Evolutionary conservation across 2,329 filamentous ascomycete species (phyloP), one percentile per base, ranked within the genome.

Genomic region (Sclerotiophoma versabilis): DNA sequence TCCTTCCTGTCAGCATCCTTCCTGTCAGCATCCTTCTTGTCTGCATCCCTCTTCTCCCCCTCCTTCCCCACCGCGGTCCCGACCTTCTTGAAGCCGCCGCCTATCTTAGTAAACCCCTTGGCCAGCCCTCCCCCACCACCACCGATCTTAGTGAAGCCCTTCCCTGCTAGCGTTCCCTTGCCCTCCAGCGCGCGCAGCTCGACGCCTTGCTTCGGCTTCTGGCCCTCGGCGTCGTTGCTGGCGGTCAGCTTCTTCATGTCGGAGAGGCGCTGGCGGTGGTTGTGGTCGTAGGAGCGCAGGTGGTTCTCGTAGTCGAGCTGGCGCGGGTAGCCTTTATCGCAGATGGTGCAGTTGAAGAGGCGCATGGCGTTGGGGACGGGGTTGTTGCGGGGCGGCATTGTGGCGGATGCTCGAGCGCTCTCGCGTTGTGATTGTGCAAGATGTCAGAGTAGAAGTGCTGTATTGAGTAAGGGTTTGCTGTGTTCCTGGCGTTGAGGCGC

Each of bases 271-370:
- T 78, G 64, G 37, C 63, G 64, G 77, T 99, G 95, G 66, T 91
- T 90, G 77, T 99, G 95, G 72, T 98, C 95, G 76, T 98, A 98
- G 68, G 90, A 95, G 60, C 87, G 87, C 51, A 97, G 90, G 75
- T 99, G 95, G 7, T 93, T 89, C 76, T 98, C 93, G 75, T 96
- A 97, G 74, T 98, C 93, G 72, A 96, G 93, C 83, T 96, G 93
- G 50, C 95, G 92, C 1, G 88, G 87, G 77, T 98, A 99, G 66
- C 93, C 93, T 78, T 98, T 98, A 60, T 89, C 64, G 80, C 95
- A 98, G 49, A 98, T 85, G 33, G 87, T 85, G 80, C 86, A 75
- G 46, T 66, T 66, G 65, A 74, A 74, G 55, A 65, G 56, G 44
- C 66, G 66, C 48, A 71, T 63, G 9, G 71, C 81, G 23, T 68